These are phyloP conservation scores for Hypoxylon intermedium DNA, from an alignment of 495 filamentous ascomycete species.

Conservation along the genomic window DNA sequence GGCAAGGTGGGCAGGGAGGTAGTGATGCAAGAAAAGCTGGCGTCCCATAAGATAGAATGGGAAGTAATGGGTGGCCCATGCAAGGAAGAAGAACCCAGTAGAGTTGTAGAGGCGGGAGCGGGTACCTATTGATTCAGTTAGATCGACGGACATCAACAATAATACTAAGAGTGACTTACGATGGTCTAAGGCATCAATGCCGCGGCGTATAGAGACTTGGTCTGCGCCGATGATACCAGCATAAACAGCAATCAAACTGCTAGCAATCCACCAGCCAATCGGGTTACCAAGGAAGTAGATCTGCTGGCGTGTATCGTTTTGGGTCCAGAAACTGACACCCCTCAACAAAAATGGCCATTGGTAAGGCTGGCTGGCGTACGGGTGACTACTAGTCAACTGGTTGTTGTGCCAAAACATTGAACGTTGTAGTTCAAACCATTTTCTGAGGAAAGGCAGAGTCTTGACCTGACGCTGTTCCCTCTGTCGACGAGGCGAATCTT, in stretches of 20 bases:
- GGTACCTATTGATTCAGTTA: constrained; percentile 62
- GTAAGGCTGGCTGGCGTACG: constrained; percentile 92
- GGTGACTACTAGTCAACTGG: constrained; percentile 93
- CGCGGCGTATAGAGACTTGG: constrained; percentile 88
- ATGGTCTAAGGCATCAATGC: constrained; percentile 90
- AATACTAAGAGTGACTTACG: constrained; percentile 66
- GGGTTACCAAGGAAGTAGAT: constrained; percentile 99
- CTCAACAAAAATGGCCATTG: constrained; percentile 97
- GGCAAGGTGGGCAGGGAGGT: constrained; percentile 92
- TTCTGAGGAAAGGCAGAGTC: constrained; percentile 83
- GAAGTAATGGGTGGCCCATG: constrained; percentile 97
- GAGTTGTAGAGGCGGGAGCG: constrained; percentile 96
- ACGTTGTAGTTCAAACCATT: constrained; percentile 95
- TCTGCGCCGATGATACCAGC: constrained; percentile 91
- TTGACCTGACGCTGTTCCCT: constrained; percentile 80
- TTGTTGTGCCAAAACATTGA: constrained; percentile 99
- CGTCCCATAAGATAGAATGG: constrained; percentile 98
- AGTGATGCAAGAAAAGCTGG: constrained; percentile 97
- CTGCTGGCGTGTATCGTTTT: constrained; percentile 93
- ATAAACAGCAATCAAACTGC: constrained; percentile 89
- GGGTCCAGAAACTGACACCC: constrained; percentile 98
- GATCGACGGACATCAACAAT: constrained; percentile 5
- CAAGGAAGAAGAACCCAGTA: constrained; percentile 97
- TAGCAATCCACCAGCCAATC: constrained; percentile 95
- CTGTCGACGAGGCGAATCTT: constrained; percentile 69